These are phyloP conservation scores for Penicillium antarcticum DNA, from an alignment of 495 filamentous ascomycete genomes.

Conservation along the genomic window DNA sequence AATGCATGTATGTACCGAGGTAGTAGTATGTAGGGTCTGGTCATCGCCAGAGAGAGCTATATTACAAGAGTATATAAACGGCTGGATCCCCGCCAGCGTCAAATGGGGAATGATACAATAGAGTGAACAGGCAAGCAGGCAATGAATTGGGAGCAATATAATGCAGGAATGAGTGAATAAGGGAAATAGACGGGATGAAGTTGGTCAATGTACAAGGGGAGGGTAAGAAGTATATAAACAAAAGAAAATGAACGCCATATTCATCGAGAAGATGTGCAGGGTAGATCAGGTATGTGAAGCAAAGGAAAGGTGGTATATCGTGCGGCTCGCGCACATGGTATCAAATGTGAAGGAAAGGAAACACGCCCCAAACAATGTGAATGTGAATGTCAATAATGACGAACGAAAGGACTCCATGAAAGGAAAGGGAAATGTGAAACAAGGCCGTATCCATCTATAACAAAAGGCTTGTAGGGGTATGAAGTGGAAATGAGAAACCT, in stretches of 20 bases:
- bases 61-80: conserved; percentile 36
- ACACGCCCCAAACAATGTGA: conserved; percentile 16
- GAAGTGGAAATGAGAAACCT: conserved; percentile 24
- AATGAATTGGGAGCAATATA: conserved; percentile 10
- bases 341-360: conserved; percentile 22
- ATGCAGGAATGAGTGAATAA: conserved; percentile 18
- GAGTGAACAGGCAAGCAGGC: conserved; percentile 4
- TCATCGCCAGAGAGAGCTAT: conserved; percentile 27
- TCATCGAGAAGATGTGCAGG: conserved; percentile 16
- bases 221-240: conserved; percentile 25
- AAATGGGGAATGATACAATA: conserved; percentile 10
- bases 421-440: conserved; percentile 25
- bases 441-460: conserved; percentile 42
- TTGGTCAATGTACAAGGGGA: conserved; percentile 25
- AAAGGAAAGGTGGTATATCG: conserved; percentile 25
- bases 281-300: conserved; percentile 19
- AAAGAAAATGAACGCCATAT: conserved; percentile 31
- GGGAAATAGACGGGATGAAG: conserved; percentile 12
- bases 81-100: conserved; percentile 25
- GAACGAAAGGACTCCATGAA: conserved; percentile 26
- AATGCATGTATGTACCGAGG: conserved; percentile 10
- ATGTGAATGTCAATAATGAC: conserved; percentile 8
- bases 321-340: conserved; percentile 40
- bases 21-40: conserved; percentile 23
- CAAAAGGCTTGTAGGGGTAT: conserved; percentile 43